These are phyloP conservation scores for Trichoderma koningiopsis DNA, from an alignment of 2,329 filamentous ascomycete species.

Conservation along the genomic window DNA sequence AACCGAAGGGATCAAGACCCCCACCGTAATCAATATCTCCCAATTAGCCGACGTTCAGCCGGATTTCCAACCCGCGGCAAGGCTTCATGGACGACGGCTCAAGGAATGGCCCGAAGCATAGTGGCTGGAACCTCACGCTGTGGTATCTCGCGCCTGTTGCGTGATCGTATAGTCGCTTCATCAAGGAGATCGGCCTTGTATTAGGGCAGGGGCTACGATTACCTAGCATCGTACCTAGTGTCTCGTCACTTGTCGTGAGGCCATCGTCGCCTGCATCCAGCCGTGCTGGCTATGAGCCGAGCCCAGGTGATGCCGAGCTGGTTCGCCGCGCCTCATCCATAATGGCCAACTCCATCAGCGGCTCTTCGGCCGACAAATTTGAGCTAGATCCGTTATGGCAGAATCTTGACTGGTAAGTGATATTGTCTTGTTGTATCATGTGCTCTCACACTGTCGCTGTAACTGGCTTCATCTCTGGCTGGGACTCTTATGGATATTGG, in stretches of 20 bases:
- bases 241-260: not conserved
- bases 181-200: not conserved
- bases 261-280: not conserved
- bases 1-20: not conserved
- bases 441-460: not conserved
- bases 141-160: not conserved
- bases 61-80: conserved; percentile 16
- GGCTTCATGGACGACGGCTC: conserved; percentile 1
- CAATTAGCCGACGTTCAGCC: conserved; percentile 23
- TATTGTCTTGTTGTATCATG: not conserved
- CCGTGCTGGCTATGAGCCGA: not conserved
- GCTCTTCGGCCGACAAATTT: conserved; percentile 34
- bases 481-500: conserved; percentile 20
- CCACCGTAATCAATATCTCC: not conserved
- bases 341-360: conserved; percentile 37
- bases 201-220: not conserved
- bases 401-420: conserved; percentile 71
- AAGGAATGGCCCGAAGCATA: not conserved
- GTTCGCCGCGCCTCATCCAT: conserved; percentile 25
- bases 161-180: not conserved
- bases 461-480: not conserved
- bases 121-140: not conserved
- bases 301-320: conserved; percentile 15
- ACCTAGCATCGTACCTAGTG: too few species aligned
- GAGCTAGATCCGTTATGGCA: conserved; percentile 68